phyloP scores from a whole-genome alignment of 192 early-diverging fungal genomes.

The Backusella parvicylindrica region DNA sequence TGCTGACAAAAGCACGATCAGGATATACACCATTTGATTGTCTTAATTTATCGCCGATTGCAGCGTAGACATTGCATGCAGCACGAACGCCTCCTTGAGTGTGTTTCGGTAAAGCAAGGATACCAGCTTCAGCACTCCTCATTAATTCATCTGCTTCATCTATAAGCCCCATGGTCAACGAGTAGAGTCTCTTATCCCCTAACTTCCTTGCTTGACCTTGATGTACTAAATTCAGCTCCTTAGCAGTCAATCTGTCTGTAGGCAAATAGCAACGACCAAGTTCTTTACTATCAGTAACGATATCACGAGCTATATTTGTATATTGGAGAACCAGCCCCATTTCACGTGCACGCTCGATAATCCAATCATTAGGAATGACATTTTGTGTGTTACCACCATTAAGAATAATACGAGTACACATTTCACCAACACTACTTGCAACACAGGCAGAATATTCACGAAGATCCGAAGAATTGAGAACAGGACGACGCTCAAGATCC shows the following conservation, averaged over 20 bases:
- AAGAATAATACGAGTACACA: slow-evolving; percentile 34
- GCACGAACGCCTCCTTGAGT: slow-evolving; percentile 37
- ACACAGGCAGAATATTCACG: slow-evolving; percentile 29
- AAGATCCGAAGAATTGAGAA: slow-evolving; percentile 24
- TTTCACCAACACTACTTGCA: slow-evolving; percentile 38
- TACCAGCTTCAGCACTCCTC: slow-evolving; percentile 19
- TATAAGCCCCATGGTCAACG: slow-evolving; percentile 16
- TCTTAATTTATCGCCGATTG: slow-evolving; percentile 38
- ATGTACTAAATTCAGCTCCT: slow-evolving; percentile 3
- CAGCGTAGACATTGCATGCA: slow-evolving; percentile 43
- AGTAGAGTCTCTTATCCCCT: slow-evolving; percentile 12
- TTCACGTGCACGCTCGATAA: slow-evolving; percentile 24
- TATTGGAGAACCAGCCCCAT: slow-evolving; percentile 42
- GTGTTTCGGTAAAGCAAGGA: slow-evolving; percentile 28
- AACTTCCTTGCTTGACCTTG: slow-evolving; percentile 18
- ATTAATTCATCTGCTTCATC: slow-evolving; percentile 24
- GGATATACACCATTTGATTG: slow-evolving; percentile 26
- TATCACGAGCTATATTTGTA: slow-evolving; percentile 52
- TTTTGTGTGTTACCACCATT: neutral
- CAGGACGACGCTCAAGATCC: slow-evolving; percentile 21
- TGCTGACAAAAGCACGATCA: slow-evolving; percentile 31
- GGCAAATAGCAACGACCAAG: slow-evolving; percentile 47
- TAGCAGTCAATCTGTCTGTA: slow-evolving; percentile 17
- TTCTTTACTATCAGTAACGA: slow-evolving; percentile 39
- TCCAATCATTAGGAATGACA: slow-evolving; percentile 10